Evolutionary conservation across 352 stramenopile species (phyloP).

Genomic region (Phytophthora melonis): DNA sequence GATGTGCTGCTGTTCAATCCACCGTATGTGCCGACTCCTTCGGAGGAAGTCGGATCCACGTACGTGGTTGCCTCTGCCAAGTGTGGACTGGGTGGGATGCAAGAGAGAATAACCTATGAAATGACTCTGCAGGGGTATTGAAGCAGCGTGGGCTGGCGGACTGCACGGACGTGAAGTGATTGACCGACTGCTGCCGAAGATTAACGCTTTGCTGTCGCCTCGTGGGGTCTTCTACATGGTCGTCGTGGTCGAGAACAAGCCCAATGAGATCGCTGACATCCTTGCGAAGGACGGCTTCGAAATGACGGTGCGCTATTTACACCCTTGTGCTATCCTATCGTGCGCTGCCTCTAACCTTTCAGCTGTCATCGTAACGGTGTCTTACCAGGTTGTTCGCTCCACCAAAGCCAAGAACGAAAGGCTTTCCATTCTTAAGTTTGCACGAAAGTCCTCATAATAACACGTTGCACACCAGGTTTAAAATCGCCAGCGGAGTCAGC

Average conservation of each 20-base stretch:
- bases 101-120: not conserved
- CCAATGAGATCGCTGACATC: conserved; percentile 91
- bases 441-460: conserved; percentile 20
- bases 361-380: not conserved
- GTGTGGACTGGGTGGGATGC: not conserved
- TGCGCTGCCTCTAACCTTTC: no score
- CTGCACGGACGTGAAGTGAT: conserved; percentile 94
- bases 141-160: conserved; percentile 97
- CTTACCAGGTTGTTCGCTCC: conserved; percentile 64
- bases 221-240: conserved; percentile 97
- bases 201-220: conserved; percentile 86
- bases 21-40: conserved; percentile 97
- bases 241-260: conserved; percentile 97
- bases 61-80: conserved; percentile 38
- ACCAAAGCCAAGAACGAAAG: conserved; percentile 78
- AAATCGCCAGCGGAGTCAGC: no score
- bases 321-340: not conserved
- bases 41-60: conserved; percentile 94
- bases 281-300: conserved; percentile 71
- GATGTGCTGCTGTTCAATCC: conserved; percentile 99
- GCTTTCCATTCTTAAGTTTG: conserved; percentile 83
- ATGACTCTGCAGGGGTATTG: conserved; percentile 84
- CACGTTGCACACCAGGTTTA: no score
- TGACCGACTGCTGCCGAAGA: conserved; percentile 94
- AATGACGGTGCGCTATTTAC: conserved; percentile 57